Percentiles rank a stretch among this genome's conserved stretches.
These are phyloP conservation scores for Chaetomiaceae sp. DNA, from an alignment of 2,329 filamentous ascomycete species.

Conservation along the genomic window DNA sequence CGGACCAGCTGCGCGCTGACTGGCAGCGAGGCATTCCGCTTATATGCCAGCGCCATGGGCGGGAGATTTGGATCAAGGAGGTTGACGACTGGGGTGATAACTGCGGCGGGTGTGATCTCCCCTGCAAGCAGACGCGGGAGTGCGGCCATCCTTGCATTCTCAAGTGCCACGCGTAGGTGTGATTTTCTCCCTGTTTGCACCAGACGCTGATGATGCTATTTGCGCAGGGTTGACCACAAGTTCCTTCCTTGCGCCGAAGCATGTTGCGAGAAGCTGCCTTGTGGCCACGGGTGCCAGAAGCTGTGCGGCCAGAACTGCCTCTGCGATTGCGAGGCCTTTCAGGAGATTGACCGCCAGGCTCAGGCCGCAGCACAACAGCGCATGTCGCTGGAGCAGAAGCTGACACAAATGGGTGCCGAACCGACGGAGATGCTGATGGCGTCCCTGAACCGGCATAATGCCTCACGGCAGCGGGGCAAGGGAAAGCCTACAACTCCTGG, in stretches of 20 bases:
- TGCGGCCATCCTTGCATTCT: slow-evolving; percentile 50
- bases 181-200: rapidly evolving
- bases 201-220: background rate
- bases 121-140: slow-evolving; percentile 36
- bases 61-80: slow-evolving; percentile 44
- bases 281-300: slow-evolving; percentile 23
- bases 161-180: slow-evolving; percentile 46
- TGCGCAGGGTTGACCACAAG: slow-evolving; percentile 17
- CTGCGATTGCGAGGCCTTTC: slow-evolving; percentile 17
- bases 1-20: slow-evolving; percentile 29
- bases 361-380: background rate
- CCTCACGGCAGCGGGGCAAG: background rate
- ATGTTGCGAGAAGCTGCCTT: slow-evolving; percentile 18
- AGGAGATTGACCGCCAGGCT: background rate
- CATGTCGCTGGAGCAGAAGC: slow-evolving; percentile 1
- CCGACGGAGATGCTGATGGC: slow-evolving; percentile 5
- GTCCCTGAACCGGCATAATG: background rate
- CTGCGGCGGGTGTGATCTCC: slow-evolving; percentile 45
- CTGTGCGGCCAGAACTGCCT: slow-evolving; percentile 20
- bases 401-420: slow-evolving; percentile 5
- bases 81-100: slow-evolving; percentile 44
- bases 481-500: background rate
- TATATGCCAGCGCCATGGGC: slow-evolving; percentile 54
- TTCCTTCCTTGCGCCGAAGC: slow-evolving; percentile 20
- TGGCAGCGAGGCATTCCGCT: slow-evolving; percentile 49